phyloP scores from a whole-genome alignment of 1,284 basidiomycete genomes.

The Rhodotorula sp. region DNA sequence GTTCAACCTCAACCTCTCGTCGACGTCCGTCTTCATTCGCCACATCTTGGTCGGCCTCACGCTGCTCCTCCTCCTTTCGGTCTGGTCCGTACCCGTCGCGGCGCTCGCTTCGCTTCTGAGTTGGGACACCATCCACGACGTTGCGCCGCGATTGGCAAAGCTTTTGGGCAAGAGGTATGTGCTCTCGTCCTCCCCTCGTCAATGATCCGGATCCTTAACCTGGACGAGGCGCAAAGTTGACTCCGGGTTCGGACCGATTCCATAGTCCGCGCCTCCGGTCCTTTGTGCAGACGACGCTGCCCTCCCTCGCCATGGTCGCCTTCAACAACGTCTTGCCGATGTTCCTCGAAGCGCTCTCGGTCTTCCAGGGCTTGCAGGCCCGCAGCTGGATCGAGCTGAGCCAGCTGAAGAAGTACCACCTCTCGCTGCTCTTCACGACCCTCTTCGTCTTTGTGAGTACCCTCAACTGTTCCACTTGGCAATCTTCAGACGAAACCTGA shows the following conservation, averaged over 20 bases:
- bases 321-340: slow-evolving; percentile 89
- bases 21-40: slow-evolving; percentile 61
- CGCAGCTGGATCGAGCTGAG: slow-evolving; percentile 92
- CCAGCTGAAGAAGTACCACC: slow-evolving; percentile 89
- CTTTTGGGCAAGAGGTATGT: slow-evolving; percentile 66
- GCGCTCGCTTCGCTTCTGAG: slow-evolving; percentile 80
- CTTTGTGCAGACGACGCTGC: slow-evolving; percentile 88
- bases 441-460: slow-evolving; percentile 83
- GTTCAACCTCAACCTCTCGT: slow-evolving; percentile 75
- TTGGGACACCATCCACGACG: slow-evolving; percentile 86
- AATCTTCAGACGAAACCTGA: background rate
- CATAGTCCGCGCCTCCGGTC: slow-evolving; percentile 69
- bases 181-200: too few relatives aligned
- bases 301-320: slow-evolving; percentile 81
- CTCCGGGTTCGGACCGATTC: background rate
- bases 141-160: slow-evolving; percentile 72
- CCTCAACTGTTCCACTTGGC: too few relatives aligned
- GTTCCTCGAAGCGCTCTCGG: slow-evolving; percentile 81
- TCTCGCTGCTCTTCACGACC: slow-evolving; percentile 91
- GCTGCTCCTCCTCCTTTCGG: slow-evolving; percentile 47
- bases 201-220: background rate
- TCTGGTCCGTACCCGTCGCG: slow-evolving; percentile 77
- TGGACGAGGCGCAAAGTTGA: too few relatives aligned
- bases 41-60: slow-evolving; percentile 64
- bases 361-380: slow-evolving; percentile 82